Conservation (phyloP, 2,329 filamentous ascomycete genomes). For the Orbilia javanica region DNA sequence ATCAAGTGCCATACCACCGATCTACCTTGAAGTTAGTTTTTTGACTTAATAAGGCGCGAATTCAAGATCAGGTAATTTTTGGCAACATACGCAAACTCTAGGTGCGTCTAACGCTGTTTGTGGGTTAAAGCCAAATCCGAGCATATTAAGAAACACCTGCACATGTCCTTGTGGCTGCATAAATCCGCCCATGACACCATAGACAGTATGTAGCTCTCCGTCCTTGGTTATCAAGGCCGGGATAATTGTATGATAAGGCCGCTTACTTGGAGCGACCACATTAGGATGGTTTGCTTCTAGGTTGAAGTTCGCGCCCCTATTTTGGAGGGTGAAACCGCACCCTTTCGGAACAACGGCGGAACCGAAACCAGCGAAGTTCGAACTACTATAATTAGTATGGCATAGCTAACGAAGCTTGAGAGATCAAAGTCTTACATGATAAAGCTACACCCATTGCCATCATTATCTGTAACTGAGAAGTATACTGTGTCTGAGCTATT, state of each 20-base stretch:
- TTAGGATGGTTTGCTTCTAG: constrained; percentile 80
- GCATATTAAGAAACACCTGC: constrained; percentile 89
- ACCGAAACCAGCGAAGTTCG: constrained; percentile 90
- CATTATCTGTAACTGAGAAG: constrained; percentile 83
- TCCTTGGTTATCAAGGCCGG: constrained; percentile 86
- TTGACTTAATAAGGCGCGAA: constrained; percentile 22
- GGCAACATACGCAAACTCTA: constrained; percentile 79
- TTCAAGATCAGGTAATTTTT: background rate
- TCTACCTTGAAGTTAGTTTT: constrained; percentile 62
- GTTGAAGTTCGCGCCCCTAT: constrained; percentile 88
- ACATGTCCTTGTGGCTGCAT: constrained; percentile 99
- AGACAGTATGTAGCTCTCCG: constrained; percentile 69
- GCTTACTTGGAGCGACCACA: constrained; percentile 80
- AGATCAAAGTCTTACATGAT: constrained; percentile 74
- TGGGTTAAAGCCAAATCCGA: constrained; percentile 82
- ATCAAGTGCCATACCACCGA: constrained; percentile 76
- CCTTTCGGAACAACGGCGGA: constrained; percentile 85
- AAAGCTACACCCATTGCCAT: constrained; percentile 92
- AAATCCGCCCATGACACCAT: constrained; percentile 97
- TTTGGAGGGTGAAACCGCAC: constrained; percentile 94
- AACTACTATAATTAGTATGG: constrained; percentile 65
- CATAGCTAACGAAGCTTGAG: background rate
- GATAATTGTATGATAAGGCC: constrained; percentile 98
- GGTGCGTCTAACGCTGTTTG: constrained; percentile 92
- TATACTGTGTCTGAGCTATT: constrained; percentile 94